Conservation (phyloP, 2,329 filamentous ascomycete genomes). For the Claviceps cyperi region DNA sequence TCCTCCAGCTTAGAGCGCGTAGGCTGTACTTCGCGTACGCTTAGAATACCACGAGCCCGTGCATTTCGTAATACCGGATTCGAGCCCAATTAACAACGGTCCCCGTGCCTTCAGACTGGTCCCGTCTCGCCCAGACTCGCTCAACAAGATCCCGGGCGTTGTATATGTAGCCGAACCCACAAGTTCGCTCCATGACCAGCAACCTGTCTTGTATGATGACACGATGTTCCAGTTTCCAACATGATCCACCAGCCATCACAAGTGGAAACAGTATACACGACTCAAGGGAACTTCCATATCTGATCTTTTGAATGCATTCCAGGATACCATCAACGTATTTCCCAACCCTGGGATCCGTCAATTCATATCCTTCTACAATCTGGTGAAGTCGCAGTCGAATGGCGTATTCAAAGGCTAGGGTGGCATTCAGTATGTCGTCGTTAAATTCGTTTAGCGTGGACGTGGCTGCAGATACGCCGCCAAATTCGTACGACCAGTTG, state of each 20-base stretch:
- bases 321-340: slow-evolving; percentile 20
- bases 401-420: slow-evolving; percentile 25
- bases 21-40: neutral
- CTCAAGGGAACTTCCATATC: slow-evolving; percentile 27
- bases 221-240: slow-evolving; percentile 21
- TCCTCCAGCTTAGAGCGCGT: too few species aligned
- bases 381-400: slow-evolving; percentile 27
- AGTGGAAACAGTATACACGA: slow-evolving; percentile 26
- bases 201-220: slow-evolving; percentile 25
- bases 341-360: slow-evolving; percentile 19
- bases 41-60: slow-evolving; percentile 19
- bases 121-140: slow-evolving; percentile 22
- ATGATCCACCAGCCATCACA: slow-evolving; percentile 26
- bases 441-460: slow-evolving; percentile 10
- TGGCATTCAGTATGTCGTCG: slow-evolving; percentile 20
- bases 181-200: slow-evolving; percentile 28
- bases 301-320: slow-evolving; percentile 22
- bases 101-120: slow-evolving; percentile 14
- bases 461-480: slow-evolving; percentile 13
- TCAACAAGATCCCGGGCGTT: slow-evolving; percentile 25
- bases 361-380: slow-evolving; percentile 26
- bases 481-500: slow-evolving; percentile 21
- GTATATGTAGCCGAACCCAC: slow-evolving; percentile 28
- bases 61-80: slow-evolving; percentile 22
- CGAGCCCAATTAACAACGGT: slow-evolving; percentile 20